Base-by-base conservation (phyloP, 1,284 basidiomycete species). In the Cystobasidiaceae sp. region DNA sequence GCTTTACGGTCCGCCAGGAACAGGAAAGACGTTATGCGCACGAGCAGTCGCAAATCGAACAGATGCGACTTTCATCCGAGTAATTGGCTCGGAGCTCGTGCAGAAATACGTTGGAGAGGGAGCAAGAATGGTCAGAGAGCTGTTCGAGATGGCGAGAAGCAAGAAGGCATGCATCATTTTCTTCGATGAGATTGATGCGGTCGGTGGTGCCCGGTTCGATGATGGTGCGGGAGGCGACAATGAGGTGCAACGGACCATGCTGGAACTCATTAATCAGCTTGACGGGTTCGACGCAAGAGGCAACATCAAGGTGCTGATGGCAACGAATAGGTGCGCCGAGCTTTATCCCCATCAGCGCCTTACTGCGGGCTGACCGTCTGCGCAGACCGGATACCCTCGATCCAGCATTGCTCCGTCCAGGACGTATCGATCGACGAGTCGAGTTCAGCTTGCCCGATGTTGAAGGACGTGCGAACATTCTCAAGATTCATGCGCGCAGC, bases 121-220 rank as follows among this genome's bases (percentile, higher is more conserved):
- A 68, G 96, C 96, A 1, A 84, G 96, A 67, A 97, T 98, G 96
- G 94, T 98, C 23, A 86, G 96, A 65, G 96, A 98, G 76, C 81
- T 98, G 67, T 99, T 99, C 78, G 96, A 98, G 80, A 97, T 98
- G 92, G 96, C 96, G 39, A 84, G 96, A 67, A 89, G 88, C 71
- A 98, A 98, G 82, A 98, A 97, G 79, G 96, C 96, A 1, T 98
- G 96, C 75, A 98, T 99, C 75, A 97, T 99, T 77, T 99, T 99
- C 81, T 98, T 99, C 73, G 96, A 99, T 74, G 96, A 98, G 81
- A 86, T 96, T 28, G 92, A 96, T 73, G 93, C 94, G 37, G 92
- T 98, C 72, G 96, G 96, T 77, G 96, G 94, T 67, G 94, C 96
- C n/a, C 85, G 96, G 66, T 97, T 97, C 76, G 96, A 98, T 75